These are phyloP conservation scores for Eremochloa ophiuroides DNA, from an alignment of 176 grass and related monocot species.

Conservation along the genomic window DNA sequence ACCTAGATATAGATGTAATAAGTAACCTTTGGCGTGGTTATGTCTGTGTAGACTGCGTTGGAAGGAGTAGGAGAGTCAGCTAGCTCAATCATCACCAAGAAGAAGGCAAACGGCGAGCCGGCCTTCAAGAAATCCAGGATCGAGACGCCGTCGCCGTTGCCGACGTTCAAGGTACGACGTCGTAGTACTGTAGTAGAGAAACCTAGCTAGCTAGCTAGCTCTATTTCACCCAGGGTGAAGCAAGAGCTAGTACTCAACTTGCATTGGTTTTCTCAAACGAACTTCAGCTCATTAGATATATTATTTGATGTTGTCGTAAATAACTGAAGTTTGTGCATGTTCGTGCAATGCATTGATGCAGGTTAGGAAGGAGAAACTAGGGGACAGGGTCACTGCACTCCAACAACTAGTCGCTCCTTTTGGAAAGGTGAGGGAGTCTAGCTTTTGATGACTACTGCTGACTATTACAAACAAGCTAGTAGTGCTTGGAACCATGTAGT, in stretches of 20 bases:
- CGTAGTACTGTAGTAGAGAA: not conserved
- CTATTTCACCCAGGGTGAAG: not conserved
- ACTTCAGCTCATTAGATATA: not conserved
- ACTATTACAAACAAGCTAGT: conserved; percentile 4
- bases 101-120: conserved; percentile 34
- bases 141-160: conserved; percentile 52
- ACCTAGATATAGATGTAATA: not conserved
- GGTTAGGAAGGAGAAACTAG: conserved; percentile 99
- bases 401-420: conserved; percentile 99
- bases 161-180: conserved; percentile 64
- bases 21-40: not conserved
- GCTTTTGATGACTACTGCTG: conserved; percentile 56
- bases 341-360: conserved; percentile 39
- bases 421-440: conserved; percentile 35
- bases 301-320: not conserved
- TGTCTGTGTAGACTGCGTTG: conserved; percentile 9
- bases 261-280: not conserved
- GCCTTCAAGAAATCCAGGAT: conserved; percentile 49
- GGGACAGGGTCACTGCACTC: conserved; percentile 95
- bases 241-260: not conserved
- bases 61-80: conserved; percentile 41
- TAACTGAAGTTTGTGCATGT: conserved; percentile 16
- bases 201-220: not conserved
- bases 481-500: conserved; percentile 38
- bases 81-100: conserved; percentile 37